Evolutionary conservation across 176 grass and related monocot species (phyloP), one percentile per base, ranked within the genome.

Genomic region (Oryza glaberrima): DNA sequence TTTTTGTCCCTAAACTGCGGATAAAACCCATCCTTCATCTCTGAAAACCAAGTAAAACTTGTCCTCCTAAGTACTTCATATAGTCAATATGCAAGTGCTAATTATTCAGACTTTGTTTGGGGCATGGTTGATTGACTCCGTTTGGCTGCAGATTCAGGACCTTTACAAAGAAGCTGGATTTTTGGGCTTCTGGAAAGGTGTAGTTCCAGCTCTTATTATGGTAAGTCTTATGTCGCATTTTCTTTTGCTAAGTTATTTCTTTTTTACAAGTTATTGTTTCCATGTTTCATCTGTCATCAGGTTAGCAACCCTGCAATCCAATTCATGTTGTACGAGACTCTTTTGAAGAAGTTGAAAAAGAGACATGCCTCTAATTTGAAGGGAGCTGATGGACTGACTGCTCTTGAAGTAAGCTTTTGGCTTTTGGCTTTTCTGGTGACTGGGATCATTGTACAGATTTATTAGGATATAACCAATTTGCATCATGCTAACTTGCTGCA

Each of bases 271-370:
- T 20, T 20, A 32, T 65, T 58, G 46, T 28, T 77, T 90, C 83
- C 22, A 86, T 9, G 54, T 58, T 69, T 78, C 48, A 54, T 82
- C 48, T 84, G 25, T 85, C 84, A 56, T 67, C 74, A 99, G 96
- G 91, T 96, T 71, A 99, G 93, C 83, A 99, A 99, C 81, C 96
- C 96, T 52, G 90, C 93, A 44, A 96, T 99, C 61, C 96, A 99
- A 71, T 99, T 99, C 86, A 99, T 99, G 96, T 30, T 96, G 72
- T 99, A 99, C 65, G 96, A 99, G 82, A 92, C 96, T 80, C 93
- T 99, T 73, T 66, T 99, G 66, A 99, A 96, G 81, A 96, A 94
- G 45, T 73, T 94, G 74, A 96, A 99, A 87, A 95, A 73, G 86
- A 94, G 85, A 68, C 93, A 83, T 10, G 80, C 86, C 46, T 83